Evolutionary conservation across 2,329 filamentous ascomycete species (phyloP), one percentile per base, ranked within the genome.

Genomic region (Dryadomyces sulphureus): DNA sequence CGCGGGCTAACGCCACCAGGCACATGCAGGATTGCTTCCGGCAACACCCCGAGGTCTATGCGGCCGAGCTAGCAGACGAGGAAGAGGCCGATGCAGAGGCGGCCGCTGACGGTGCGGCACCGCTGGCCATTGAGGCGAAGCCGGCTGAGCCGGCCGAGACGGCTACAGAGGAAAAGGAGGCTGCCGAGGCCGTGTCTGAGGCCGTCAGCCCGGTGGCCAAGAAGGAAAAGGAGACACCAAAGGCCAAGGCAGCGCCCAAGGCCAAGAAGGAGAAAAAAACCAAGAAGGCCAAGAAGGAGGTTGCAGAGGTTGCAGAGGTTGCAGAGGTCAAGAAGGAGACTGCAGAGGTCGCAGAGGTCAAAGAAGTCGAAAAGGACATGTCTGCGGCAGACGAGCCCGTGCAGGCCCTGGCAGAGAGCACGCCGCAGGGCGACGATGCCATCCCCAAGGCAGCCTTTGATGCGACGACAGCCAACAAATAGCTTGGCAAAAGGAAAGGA

Each of bases 1-100:
- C 14, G 17, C 2, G 22, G 21, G 21, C 51, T 56, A 49, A 54
- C 52, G 4, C 11, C 3, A 24, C 56, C 55, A 94, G 89, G 73
- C 79, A 74, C 56, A 98, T 98, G 92, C 92, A 96, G 69, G 82
- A 90, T 57, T 98, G 92, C 70, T 98, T 98, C 75, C 78, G 88
- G 55, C 69, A 80, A 61, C 84, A 95, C 63, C 92, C 92, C 19
- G 92, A 96, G 38, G 73, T 95, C 49, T 98, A 98, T 64, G 89
- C 88, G 49, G 75, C 83, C 38, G 90, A 96, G 62, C 70, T 95
- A 17, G 81, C 84, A 30, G 83, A 88, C 41, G 88, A 93, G 43
- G 79, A 81, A 27, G 63, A 64, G 27, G 63, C 20, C 14, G 12
- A 38, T 16, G 12, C 21, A 21, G 40, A 43, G 24, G 12, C 53